Conservation (phyloP, 148 eudicot genomes). For the Camellia japonica region DNA sequence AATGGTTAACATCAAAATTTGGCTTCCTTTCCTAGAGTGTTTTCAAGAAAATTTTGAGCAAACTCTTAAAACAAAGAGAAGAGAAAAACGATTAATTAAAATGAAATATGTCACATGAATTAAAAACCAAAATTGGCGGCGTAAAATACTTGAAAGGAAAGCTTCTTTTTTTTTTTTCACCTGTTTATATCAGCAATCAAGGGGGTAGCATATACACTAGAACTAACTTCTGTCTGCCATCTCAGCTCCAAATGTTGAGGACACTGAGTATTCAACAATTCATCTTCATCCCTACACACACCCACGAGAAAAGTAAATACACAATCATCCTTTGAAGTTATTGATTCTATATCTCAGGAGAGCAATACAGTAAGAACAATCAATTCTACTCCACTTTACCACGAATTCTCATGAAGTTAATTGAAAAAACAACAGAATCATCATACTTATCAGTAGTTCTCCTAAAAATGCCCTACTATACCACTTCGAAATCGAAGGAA, state of each 20-base stretch:
- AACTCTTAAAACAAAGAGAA: neutral
- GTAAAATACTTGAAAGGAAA: neutral
- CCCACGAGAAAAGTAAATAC: slow-evolving; percentile 5
- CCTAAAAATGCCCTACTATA: neutral
- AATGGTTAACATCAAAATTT: neutral
- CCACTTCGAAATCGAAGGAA: neutral
- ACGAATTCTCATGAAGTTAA: neutral
- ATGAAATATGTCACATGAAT: neutral
- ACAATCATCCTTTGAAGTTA: neutral
- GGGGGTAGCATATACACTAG: slow-evolving; percentile 92
- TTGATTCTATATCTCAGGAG: neutral
- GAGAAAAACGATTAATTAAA: neutral
- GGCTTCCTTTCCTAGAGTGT: neutral
- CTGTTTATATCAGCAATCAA: slow-evolving; percentile 97
- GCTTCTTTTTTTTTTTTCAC: slow-evolving; percentile 30
- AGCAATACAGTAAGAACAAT: neutral
- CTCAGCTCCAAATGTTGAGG: slow-evolving; percentile 89
- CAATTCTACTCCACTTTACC: neutral
- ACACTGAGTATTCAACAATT: slow-evolving; percentile 81
- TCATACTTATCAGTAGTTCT: neutral
- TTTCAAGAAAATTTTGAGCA: neutral
- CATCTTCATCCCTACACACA: slow-evolving; percentile 73
- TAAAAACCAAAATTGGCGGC: neutral
- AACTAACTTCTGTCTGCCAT: slow-evolving; percentile 98
- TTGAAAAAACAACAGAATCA: neutral